phyloP scores from a whole-genome alignment of 495 filamentous ascomycete genomes.

The Tuber borchii region DNA sequence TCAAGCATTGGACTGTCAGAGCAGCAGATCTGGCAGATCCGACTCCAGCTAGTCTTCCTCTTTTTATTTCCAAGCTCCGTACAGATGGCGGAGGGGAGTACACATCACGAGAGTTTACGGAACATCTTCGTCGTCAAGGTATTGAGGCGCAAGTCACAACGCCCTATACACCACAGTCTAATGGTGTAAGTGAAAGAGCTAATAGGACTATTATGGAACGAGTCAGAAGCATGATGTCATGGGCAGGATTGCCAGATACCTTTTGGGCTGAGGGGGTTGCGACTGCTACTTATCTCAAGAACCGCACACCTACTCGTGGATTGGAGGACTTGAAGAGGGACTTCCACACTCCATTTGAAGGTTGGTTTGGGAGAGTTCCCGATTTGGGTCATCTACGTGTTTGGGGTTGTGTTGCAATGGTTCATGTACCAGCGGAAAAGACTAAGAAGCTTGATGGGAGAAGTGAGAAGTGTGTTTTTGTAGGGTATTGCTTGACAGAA shows the following conservation, averaged over 20 bases:
- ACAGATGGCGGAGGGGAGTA: background rate
- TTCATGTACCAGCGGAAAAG: too few species aligned
- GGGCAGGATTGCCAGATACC: background rate
- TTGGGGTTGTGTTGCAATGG: too few species aligned
- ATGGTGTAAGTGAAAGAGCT: too few species aligned
- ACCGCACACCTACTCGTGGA: background rate
- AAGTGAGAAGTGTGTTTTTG: too few species aligned
- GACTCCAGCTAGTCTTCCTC: background rate
- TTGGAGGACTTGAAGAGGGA: background rate
- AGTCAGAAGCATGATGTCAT: fast-evolving
- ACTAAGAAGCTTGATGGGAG: too few species aligned
- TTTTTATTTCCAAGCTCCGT: background rate
- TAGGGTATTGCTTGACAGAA: too few species aligned
- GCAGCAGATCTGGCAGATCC: background rate
- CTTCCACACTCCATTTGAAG: background rate
- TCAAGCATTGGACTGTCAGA: background rate
- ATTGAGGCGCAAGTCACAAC: background rate
- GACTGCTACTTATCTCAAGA: background rate
- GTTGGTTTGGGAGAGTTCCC: background rate
- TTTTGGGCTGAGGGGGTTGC: background rate
- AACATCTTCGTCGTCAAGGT: background rate
- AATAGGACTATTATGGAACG: too few species aligned
- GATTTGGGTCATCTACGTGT: background rate
- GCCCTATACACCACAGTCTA: too few species aligned
- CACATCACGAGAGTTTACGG: too few species aligned